Base-by-base conservation (phyloP, 2,329 filamentous ascomycete genomes). In the Paecilomyces sp. region DNA sequence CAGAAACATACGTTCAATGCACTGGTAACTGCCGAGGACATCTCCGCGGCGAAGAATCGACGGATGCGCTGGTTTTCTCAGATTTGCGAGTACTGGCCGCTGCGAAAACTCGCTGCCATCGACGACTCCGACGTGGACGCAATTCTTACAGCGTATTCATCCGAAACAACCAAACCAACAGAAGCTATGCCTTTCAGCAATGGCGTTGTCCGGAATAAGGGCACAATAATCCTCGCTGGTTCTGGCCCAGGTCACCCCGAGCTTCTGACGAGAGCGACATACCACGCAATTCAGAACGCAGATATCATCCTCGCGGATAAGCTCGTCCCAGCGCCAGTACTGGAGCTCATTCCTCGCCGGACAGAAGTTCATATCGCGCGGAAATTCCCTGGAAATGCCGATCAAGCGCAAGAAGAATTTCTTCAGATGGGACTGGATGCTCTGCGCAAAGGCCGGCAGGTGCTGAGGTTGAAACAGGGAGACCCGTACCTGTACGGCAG, bases 81-180 rank as follows among this genome's bases (percentile, higher is more conserved):
- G 72, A 91, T 99, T 57, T 99, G 94, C 81, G 94, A 99, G 79
- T 99, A 99, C 77, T 99, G 94, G 94, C 92, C 94, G 1, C 81
- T 99, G 28, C 87, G 87, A 63, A 85, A 90, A 18, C 83, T 99
- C 1, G 91, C 92, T 7, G 81, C 83, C 50, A 88, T 97, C 63
- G 88, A 84, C 3, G 91, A 96, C 68, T 82, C 83, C 8, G 92
- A 97, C 66, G 86, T 97, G 6, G 85, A 90, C 15, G 74, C 78
- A 12, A 85, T 97, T 0, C 81, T 99, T n/a, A 79, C 83, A 63
- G 86, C 89, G 2, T 96, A 96, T 59, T 75, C 71, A 9, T 67
- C 73, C 22, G 69, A 68, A 34, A 71, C 69, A 36, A 62, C 64
- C 2, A 65, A 65, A 31, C 56, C 58, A 28, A 67, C 56, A 34